Base-by-base conservation (phyloP, 108 stramenopile species). In the Skeletonema menzelii region DNA sequence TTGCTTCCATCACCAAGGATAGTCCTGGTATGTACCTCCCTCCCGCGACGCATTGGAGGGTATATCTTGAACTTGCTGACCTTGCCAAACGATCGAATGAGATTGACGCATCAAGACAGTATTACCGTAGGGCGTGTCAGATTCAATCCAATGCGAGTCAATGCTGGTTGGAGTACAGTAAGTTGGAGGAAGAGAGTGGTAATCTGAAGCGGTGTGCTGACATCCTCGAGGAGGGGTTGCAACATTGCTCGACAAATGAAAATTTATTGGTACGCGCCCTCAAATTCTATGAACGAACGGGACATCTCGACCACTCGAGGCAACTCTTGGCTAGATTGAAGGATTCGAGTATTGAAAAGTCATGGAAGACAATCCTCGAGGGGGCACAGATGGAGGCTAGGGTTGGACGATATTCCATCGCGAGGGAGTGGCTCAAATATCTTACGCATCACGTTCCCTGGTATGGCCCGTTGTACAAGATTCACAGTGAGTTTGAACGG, bases 401-500 rank as follows among this genome's bases (percentile, higher is more conserved):
- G 32, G 91, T 88, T n/a, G 98, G 98, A 37, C 97, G 94, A 49
- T 69, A 80, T 70, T 67, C 68, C 17, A 92, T 96, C 35, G 95
- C 97, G 6, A 72, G 70, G 70, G 70, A 86, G 27, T 86, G 88
- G 8, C 67, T 92, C 58, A 92, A 96, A 80, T 94, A 93, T 60
- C 76, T 98, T 30, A 97, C 97, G 87, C 83, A 85, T 56, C 88
- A 97, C 49, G 92, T 98, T 59, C 93, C 96, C 7, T 99, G 97
- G 98, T 97, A 99, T 66, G 98, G 98, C 0, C 98, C 98, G 8
- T 83, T 99, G 40, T 99, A 99, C 66, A 77, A 91, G 59, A 97
- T 97, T 62, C 97, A 97, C 7, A 97, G 91, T 49, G 88, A 93
- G 56, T 85, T 98, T 6, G 98, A 99, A 69, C 79, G 90, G 27